These are phyloP conservation scores for Salix brachista DNA, from an alignment of 345 rosid species.

Conservation along the genomic window DNA sequence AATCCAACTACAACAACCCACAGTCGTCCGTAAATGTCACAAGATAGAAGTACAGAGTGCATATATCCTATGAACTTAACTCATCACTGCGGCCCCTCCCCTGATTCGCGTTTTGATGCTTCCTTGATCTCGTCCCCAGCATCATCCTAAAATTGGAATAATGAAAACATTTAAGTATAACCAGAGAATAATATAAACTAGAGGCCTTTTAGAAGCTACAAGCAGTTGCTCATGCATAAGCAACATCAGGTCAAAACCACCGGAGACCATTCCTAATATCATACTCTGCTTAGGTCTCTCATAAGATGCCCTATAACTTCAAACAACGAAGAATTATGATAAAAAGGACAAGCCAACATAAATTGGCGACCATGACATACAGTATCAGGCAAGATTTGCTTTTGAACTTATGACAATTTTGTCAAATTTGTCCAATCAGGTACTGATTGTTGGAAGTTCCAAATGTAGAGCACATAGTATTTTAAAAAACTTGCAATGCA, in stretches of 20 bases:
- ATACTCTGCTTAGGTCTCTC: neutral
- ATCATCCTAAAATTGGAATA: conserved; percentile 51
- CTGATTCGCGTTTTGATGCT: conserved; percentile 61
- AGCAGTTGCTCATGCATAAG: neutral
- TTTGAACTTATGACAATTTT: neutral
- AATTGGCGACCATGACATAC: neutral
- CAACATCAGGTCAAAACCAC: neutral
- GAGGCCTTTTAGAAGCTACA: neutral
- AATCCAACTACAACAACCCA: conserved; percentile 32
- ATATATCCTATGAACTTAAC: conserved; percentile 21
- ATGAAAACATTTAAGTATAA: neutral
- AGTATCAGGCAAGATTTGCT: neutral
- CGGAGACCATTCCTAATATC: neutral
- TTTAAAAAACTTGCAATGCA: neutral
- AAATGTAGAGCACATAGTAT: neutral
- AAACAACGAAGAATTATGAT: neutral
- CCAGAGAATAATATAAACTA: neutral
- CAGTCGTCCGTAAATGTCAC: conserved; percentile 29
- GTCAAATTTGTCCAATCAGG: neutral
- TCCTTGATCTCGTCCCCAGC: conserved; percentile 89
- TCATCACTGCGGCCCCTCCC: conserved; percentile 51
- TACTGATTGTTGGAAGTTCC: neutral
- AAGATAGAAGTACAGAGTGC: conserved; percentile 28
- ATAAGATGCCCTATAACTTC: neutral
- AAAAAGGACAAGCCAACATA: neutral